phyloP scores from a whole-genome alignment of 139 green algal genomes.

The Parachlorella kessleri region DNA sequence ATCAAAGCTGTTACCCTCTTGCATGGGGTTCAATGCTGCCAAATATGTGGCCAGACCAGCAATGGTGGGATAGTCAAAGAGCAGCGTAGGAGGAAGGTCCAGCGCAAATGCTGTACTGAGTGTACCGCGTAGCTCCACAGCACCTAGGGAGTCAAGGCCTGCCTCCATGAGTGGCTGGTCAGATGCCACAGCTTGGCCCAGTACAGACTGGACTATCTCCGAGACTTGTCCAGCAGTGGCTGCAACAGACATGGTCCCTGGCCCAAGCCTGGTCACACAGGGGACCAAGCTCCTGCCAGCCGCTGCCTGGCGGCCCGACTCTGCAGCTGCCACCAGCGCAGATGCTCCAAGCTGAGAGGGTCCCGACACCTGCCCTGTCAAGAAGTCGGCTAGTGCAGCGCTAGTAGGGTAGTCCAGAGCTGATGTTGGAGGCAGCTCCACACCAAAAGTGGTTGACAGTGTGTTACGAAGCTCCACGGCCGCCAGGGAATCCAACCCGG shows the following conservation, averaged over 20 bases:
- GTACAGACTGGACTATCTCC: slow-evolving; percentile 15
- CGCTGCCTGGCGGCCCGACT: not conserved
- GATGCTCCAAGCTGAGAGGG: not conserved
- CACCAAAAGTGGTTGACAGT: slow-evolving; percentile 27
- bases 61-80: slow-evolving; percentile 56
- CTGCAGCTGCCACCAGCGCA: not conserved
- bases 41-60: not conserved
- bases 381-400: slow-evolving; percentile 19
- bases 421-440: slow-evolving; percentile 45
- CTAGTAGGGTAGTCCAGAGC: slow-evolving; percentile 86
- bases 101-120: slow-evolving; percentile 34
- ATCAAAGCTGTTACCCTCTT: not conserved
- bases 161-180: slow-evolving; percentile 28
- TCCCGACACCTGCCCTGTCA: not conserved
- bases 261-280: not conserved
- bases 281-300: not conserved
- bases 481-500: slow-evolving; percentile 79
- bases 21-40: no score
- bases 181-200: slow-evolving; percentile 32
- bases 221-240: not conserved
- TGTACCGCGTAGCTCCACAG: slow-evolving; percentile 48
- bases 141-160: slow-evolving; percentile 72
- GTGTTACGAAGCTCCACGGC: slow-evolving; percentile 66
- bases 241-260: not conserved
- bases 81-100: slow-evolving; percentile 42